A percentile compares a stretch with the other conserved stretches of the same genome.
phyloP scores from a whole-genome alignment of 2,329 filamentous ascomycete genomes.

The Tolypocladium album region DNA sequence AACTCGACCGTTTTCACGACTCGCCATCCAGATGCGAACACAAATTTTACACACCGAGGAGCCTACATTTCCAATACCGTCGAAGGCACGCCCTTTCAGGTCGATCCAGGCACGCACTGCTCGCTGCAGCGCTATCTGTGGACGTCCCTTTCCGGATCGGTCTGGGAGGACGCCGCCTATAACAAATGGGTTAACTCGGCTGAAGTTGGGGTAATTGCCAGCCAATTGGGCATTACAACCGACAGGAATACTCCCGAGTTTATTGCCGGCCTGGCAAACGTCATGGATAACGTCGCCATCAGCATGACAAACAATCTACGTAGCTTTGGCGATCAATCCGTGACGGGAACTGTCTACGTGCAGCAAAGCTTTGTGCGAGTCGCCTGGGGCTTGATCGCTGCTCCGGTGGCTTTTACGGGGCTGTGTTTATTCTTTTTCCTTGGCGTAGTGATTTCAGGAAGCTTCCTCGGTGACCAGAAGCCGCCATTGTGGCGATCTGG shows the following conservation, averaged over 20 bases:
- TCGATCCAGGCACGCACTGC: not conserved
- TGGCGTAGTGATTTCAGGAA: not conserved
- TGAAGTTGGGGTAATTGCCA: not conserved
- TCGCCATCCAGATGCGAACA: not conserved
- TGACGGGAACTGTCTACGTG: not conserved
- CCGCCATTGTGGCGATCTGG: not conserved
- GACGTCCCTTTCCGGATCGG: not conserved
- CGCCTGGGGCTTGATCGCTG: not conserved
- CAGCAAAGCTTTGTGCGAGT: not conserved
- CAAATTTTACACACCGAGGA: not conserved
- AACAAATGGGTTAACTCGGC: not conserved
- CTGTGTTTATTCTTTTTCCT: not conserved
- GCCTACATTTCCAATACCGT: not conserved
- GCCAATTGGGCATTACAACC: not conserved
- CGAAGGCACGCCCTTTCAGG: not conserved
- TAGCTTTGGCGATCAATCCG: not conserved
- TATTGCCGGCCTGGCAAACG: not conserved
- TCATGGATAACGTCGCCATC: not conserved
- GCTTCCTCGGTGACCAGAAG: not conserved
- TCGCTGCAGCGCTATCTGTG: not conserved
- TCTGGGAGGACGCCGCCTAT: not conserved
- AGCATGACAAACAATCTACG: not conserved
- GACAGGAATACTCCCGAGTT: not conserved
- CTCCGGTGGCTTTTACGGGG: not conserved
- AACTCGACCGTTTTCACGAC: not conserved